Base-by-base conservation (phyloP, 176 grass and related monocot species). In the Dendrocalamus sinicus region DNA sequence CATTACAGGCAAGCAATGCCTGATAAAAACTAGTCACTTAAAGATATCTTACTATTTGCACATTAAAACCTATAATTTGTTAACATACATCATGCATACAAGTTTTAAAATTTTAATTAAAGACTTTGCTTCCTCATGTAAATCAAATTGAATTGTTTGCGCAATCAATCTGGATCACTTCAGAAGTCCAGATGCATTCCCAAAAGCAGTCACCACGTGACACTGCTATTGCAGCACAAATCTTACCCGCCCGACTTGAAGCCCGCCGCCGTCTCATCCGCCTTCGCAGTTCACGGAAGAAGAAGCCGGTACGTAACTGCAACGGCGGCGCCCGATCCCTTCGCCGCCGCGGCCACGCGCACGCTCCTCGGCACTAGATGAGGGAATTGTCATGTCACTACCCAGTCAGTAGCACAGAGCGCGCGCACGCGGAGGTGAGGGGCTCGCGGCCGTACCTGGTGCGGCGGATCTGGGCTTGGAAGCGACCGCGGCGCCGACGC, bases 201-300 rank as follows among this genome's bases (percentile, higher is more conserved):
- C 45, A 66, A 65, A 5, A 51, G 12, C 59, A 76, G 65, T 7
- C 9, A 6, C 41, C 41, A 48, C 14, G 7, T n/a, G n/a, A 20
- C 10, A 5, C 68, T 10, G 54, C 10, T 6, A 61, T 53, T 11
- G 6, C 23, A 24, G 26, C 40, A 32, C 8, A 66, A 54, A 66
- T 67, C 75, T 71, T 81, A 91, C 89, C 89, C 81, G 70, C 70
- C 81, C 1, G 81, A 57, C 55, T 52, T 79, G 80, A 84, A 84
- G 81, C 67, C 71, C 53, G 66, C 46, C 19, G 52, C 45, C 1
- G 44, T 68, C 83, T 81, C 83, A 39, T 40, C 76, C 32, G 87
- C 66, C 85, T 88, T 85, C 17, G 45, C 28, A 16, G 23, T 13
- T 23, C n/a, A 35, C 32, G 3, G 32, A 35, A 35, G 32, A 35